These are phyloP conservation scores for Epichloe gansuensis DNA, from an alignment of 2,329 filamentous ascomycete species.

Conservation along the genomic window DNA sequence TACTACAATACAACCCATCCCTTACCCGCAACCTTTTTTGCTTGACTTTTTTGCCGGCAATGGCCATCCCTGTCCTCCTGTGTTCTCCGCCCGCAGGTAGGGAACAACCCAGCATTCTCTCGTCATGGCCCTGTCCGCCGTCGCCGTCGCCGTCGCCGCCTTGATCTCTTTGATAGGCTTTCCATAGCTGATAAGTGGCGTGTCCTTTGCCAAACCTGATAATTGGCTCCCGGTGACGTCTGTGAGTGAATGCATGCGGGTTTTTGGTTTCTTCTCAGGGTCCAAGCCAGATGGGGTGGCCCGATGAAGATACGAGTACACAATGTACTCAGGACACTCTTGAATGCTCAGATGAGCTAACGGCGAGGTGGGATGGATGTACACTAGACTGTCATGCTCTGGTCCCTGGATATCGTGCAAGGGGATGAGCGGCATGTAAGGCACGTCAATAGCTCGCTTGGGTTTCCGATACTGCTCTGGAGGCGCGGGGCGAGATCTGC, in stretches of 20 bases:
- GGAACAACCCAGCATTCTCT: constrained; percentile 79
- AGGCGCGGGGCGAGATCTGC: constrained; percentile 68
- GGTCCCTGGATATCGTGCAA: constrained; percentile 32
- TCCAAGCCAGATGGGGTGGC: constrained; percentile 39
- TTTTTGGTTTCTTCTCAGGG: constrained; percentile 50
- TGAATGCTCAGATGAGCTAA: constrained; percentile 56
- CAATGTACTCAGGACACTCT: constrained; percentile 75
- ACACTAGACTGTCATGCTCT: constrained; percentile 56
- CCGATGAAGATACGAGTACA: constrained; percentile 78
- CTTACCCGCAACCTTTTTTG: constrained; percentile 62
- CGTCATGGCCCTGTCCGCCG: constrained; percentile 25
- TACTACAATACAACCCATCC: constrained; percentile 53
- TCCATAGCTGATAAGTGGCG: constrained; percentile 69
- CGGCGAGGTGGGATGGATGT: constrained; percentile 75
- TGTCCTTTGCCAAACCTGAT: constrained; percentile 68
- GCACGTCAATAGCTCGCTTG: constrained; percentile 78
- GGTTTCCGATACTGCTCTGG: constrained; percentile 57
- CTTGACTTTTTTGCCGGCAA: constrained; percentile 73
- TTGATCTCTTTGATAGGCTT: constrained; percentile 83
- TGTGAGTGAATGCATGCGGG: constrained; percentile 80
- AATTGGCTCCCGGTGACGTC: constrained; percentile 66
- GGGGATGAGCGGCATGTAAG: constrained; percentile 76
- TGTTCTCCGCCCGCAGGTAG: constrained; percentile 57
- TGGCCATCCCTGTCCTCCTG: constrained; percentile 64
- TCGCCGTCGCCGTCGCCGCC: constrained; percentile 22